These are phyloP conservation scores for Colletotrichum acutatum DNA, from an alignment of 2,329 filamentous ascomycete genomes.

Conservation along the genomic window DNA sequence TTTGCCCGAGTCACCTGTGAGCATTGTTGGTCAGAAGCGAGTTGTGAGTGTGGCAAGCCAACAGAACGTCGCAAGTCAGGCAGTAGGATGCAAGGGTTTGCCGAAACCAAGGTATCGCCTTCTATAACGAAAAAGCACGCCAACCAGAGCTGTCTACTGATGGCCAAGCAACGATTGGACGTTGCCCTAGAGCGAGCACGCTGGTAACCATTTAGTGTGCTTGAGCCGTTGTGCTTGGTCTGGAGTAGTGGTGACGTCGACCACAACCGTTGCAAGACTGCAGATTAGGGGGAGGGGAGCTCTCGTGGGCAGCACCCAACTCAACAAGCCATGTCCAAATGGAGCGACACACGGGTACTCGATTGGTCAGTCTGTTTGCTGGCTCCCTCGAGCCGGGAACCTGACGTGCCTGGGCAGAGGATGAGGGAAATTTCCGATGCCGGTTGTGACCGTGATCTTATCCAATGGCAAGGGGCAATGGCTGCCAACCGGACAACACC, in stretches of 20 bases:
- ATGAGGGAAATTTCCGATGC: conserved; percentile 30
- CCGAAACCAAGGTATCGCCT: not conserved
- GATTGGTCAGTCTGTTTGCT: conserved; percentile 16
- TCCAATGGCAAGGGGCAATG: conserved; percentile 14
- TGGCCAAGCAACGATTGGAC: not conserved
- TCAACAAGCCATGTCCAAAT: not conserved
- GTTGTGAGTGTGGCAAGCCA: conserved; percentile 26
- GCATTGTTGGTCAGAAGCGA: conserved; percentile 12
- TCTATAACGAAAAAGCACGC: not conserved
- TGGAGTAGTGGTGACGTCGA: conserved; percentile 11
- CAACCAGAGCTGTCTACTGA: not conserved
- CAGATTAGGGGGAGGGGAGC: not conserved
- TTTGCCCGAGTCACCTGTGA: not conserved
- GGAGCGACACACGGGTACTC: not conserved
- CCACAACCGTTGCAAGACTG: not conserved
- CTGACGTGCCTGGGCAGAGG: not conserved
- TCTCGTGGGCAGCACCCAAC: not conserved
- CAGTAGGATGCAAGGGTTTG: not conserved
- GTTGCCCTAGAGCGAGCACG: not conserved
- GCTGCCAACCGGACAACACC: conserved; percentile 4
- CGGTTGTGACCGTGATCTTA: conserved; percentile 6
- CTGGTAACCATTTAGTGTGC: not conserved
- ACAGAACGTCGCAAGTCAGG: not conserved
- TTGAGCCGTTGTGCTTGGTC: not conserved
- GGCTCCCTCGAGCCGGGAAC: not conserved